A percentile compares a stretch with the other conserved stretches of the same genome.
These are phyloP conservation scores for Microcos paniculata DNA, from an alignment of 345 rosid species.

Conservation along the genomic window DNA sequence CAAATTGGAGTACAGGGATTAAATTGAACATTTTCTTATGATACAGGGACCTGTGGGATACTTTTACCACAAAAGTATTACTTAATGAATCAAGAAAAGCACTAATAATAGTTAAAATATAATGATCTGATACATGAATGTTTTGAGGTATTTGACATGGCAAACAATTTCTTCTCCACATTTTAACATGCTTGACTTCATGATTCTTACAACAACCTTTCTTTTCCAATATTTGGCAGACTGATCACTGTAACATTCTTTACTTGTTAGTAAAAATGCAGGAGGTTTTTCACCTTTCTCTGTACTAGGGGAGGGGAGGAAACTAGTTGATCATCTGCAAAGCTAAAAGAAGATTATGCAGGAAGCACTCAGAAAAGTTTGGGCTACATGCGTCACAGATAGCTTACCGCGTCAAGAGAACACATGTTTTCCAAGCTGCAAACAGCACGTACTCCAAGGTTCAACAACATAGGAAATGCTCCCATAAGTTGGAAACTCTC, in stretches of 20 bases:
- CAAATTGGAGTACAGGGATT: no score
- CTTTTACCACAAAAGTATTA: no score
- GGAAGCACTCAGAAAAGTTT: slow-evolving; percentile 1
- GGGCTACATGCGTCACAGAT: neutral
- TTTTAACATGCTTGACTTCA: neutral
- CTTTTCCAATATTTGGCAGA: neutral
- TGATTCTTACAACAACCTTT: neutral
- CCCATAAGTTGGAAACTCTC: slow-evolving; percentile 90
- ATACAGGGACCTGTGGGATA: no score
- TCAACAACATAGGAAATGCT: slow-evolving; percentile 73
- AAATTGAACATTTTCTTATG: no score
- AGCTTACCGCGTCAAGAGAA: slow-evolving; percentile 75
- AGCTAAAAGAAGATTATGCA: neutral
- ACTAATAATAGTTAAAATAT: neutral
- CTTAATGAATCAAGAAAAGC: neutral
- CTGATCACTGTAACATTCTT: neutral
- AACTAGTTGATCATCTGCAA: neutral
- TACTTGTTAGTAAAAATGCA: neutral
- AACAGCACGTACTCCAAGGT: slow-evolving; percentile 67
- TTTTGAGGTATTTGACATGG: slow-evolving; percentile 3
- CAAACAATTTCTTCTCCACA: neutral
- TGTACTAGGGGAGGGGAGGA: neutral
- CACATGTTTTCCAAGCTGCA: slow-evolving; percentile 83
- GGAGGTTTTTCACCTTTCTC: neutral
- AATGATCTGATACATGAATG: neutral